Evolutionary conservation across 169 alveolate species (phyloP).

Genomic region (Eimeria necatrix): DNA sequence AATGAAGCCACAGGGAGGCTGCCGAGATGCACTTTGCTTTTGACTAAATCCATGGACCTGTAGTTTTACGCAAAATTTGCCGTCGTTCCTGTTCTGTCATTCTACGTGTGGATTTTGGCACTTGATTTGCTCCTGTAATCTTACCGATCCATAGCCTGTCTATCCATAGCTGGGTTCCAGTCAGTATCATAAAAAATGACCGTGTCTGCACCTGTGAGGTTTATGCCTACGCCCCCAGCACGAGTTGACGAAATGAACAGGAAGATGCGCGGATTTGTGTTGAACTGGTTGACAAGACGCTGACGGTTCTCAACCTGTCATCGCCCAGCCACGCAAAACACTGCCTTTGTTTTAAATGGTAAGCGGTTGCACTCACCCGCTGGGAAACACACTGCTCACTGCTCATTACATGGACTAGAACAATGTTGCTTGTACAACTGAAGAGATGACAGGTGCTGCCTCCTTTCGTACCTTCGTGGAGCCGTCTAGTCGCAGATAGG

Average conservation of each 20-base stretch:
- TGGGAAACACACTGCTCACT: too few relatives aligned
- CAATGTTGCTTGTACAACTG: neutral
- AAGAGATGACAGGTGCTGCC: neutral
- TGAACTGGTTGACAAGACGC: conserved; percentile 96
- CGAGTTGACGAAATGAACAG: conserved; percentile 98
- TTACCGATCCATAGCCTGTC: conserved; percentile 98
- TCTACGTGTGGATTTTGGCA: neutral
- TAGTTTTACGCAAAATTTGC: neutral
- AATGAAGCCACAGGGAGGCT: too few relatives aligned
- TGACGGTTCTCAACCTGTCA: conserved; percentile 95
- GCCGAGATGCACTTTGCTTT: neutral
- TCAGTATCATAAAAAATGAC: conserved; percentile 99
- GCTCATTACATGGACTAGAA: too few relatives aligned
- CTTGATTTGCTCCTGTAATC: neutral
- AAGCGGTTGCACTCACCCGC: too few relatives aligned
- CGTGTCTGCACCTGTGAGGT: conserved; percentile 98
- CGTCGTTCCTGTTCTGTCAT: neutral
- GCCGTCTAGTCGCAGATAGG: conserved; percentile 99
- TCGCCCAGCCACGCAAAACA: neutral
- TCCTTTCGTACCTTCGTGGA: conserved; percentile 93
- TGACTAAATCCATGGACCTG: neutral
- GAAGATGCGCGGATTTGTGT: conserved; percentile 95
- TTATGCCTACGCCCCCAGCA: conserved; percentile 99
- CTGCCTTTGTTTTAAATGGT: too few relatives aligned
- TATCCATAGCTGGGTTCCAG: conserved; percentile 99